These are phyloP conservation scores for Xenosphaeropsis pyriputrescens DNA, from an alignment of 2,329 filamentous ascomycete genomes.

Conservation along the genomic window DNA sequence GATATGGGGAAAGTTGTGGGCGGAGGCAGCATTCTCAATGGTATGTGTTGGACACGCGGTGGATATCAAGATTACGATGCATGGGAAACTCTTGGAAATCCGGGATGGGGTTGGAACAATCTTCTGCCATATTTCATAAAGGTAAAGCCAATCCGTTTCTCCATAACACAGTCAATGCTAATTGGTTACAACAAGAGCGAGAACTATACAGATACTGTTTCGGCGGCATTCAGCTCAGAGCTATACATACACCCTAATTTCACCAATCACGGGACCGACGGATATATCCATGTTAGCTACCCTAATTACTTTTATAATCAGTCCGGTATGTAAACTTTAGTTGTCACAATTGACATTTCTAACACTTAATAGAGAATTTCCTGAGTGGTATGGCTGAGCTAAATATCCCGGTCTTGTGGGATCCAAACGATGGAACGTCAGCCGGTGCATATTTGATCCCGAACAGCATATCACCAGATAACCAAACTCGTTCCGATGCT, in stretches of 20 bases:
- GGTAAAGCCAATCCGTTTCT: slow-evolving; percentile 3
- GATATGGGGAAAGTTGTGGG: slow-evolving; percentile 14
- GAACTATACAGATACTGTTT: slow-evolving; percentile 17
- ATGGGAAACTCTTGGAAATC: slow-evolving; percentile 26
- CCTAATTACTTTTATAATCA: slow-evolving; percentile 24
- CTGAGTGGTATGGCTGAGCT: slow-evolving; percentile 22
- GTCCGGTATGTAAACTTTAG: slow-evolving; percentile 17
- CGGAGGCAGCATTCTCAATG: slow-evolving; percentile 26
- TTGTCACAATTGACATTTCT: not conserved
- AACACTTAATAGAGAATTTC: slow-evolving; percentile 18
- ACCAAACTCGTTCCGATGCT: slow-evolving; percentile 25
- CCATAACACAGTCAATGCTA: too few relatives aligned
- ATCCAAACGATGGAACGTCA: slow-evolving; percentile 22
- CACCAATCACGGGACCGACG: slow-evolving; percentile 18
- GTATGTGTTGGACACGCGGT: slow-evolving; percentile 21
- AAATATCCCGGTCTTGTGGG: slow-evolving; percentile 19
- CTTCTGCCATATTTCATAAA: slow-evolving; percentile 24
- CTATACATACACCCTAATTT: slow-evolving; percentile 15
- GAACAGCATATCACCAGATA: slow-evolving; percentile 21
- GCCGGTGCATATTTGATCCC: slow-evolving; percentile 22
- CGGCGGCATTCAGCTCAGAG: slow-evolving; percentile 8
- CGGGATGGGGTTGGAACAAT: slow-evolving; percentile 24
- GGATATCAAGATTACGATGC: slow-evolving; percentile 22
- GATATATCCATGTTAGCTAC: slow-evolving; percentile 23
- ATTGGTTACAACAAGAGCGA: slow-evolving; percentile 15